phyloP scores from a whole-genome alignment of 140 eudicot species.

The Senecio squalidus region DNA sequence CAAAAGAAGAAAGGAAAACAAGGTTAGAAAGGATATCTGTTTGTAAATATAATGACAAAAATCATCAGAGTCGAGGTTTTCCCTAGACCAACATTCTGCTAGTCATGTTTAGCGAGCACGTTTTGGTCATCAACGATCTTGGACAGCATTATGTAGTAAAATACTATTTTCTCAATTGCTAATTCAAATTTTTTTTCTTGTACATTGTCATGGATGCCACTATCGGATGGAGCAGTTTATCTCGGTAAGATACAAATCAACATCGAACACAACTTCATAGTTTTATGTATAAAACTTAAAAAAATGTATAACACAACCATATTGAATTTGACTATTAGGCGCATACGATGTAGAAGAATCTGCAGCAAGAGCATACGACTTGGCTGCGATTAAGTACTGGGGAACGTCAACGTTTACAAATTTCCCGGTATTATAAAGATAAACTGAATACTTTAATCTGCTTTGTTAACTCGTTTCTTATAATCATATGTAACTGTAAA shows the following conservation, averaged over 20 bases:
- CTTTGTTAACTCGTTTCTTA: neutral
- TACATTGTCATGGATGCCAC: conserved; percentile 17
- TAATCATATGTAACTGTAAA: neutral
- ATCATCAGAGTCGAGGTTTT: no score
- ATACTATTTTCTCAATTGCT: neutral
- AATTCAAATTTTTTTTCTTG: neutral
- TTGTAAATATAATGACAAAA: neutral
- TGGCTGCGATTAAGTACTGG: conserved; percentile 92
- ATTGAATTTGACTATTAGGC: conserved; percentile 29
- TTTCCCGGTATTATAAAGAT: conserved; percentile 51
- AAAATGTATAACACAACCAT: neutral
- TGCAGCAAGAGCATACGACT: conserved; percentile 85
- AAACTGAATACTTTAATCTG: no score
- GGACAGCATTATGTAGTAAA: no score
- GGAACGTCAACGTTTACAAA: conserved; percentile 70
- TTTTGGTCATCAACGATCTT: no score
- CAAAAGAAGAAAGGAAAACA: conserved; percentile 89
- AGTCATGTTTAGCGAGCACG: no score
- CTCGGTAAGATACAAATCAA: conserved; percentile 41
- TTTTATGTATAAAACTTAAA: neutral
- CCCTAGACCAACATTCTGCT: no score
- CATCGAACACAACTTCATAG: neutral
- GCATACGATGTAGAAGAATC: conserved; percentile 85
- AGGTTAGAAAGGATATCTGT: conserved; percentile 33
- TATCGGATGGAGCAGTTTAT: conserved; percentile 56